These are phyloP conservation scores for Xerocomus spinulosus DNA, from an alignment of 768 basidiomycete genomes.

Conservation along the genomic window DNA sequence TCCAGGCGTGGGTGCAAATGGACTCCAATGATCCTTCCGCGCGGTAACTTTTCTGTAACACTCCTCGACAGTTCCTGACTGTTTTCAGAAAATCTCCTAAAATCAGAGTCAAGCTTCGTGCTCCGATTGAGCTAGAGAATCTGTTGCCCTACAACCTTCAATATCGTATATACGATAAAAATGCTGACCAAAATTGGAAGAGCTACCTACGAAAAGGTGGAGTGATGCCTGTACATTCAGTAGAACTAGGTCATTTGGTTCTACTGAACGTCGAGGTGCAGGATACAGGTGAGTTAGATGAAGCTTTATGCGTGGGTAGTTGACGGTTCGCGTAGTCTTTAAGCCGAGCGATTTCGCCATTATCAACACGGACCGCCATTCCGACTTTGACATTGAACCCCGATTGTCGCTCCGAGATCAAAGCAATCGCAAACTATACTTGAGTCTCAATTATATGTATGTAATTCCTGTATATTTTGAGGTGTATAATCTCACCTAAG, in stretches of 20 bases:
- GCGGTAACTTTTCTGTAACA: slow-evolving; percentile 40
- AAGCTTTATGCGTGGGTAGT: not conserved
- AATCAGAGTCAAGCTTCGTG: slow-evolving; percentile 79
- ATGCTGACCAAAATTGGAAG: slow-evolving; percentile 89
- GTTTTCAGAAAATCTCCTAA: slow-evolving; percentile 71
- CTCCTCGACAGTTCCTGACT: slow-evolving; percentile 3
- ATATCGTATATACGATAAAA: slow-evolving; percentile 96
- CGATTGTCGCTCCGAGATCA: slow-evolving; percentile 69
- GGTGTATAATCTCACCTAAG: slow-evolving; percentile 6
- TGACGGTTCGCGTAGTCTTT: slow-evolving; percentile 51
- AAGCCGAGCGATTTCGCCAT: slow-evolving; percentile 96
- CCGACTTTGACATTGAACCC: slow-evolving; percentile 82
- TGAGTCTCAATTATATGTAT: slow-evolving; percentile 88
- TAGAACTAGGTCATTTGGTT: slow-evolving; percentile 86
- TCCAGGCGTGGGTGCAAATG: slow-evolving; percentile 87
- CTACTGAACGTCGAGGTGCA: slow-evolving; percentile 86
- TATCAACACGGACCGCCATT: slow-evolving; percentile 89
- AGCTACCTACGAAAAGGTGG: slow-evolving; percentile 92
- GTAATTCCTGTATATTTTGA: slow-evolving; percentile 26
- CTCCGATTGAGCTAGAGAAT: slow-evolving; percentile 95
- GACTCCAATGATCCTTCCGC: slow-evolving; percentile 53
- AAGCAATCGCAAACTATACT: slow-evolving; percentile 67
- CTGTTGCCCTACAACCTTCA: slow-evolving; percentile 89
- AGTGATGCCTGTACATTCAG: slow-evolving; percentile 93
- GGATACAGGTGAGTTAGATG: slow-evolving; percentile 65